Percentiles rank a stretch among this genome's conserved stretches.
These are phyloP conservation scores for Glomus cerebriforme DNA, from an alignment of 192 early-diverging fungal genomes.

Conservation along the genomic window DNA sequence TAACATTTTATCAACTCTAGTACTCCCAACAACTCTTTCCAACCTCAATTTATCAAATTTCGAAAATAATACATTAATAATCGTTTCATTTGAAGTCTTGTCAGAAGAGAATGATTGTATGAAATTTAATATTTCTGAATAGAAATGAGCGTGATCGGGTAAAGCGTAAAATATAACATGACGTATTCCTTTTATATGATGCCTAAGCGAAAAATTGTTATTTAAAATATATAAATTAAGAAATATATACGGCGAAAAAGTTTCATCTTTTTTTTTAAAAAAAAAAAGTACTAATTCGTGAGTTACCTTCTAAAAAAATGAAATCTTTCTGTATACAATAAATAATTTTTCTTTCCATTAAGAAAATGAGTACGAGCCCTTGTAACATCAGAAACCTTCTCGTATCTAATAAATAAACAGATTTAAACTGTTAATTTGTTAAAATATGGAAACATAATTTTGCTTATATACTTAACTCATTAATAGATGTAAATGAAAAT, in stretches of 20 bases:
- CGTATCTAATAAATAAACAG: conserved; percentile 61
- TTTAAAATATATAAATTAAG: conserved; percentile 8
- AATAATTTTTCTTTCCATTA: conserved; percentile 72
- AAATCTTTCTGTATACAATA: conserved; percentile 93
- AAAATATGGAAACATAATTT: not conserved
- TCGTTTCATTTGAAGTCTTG: conserved; percentile 44
- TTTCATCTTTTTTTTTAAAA: not conserved
- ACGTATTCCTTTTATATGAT: conserved; percentile 78
- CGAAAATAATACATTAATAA: conserved; percentile 69
- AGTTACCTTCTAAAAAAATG: conserved; percentile 86
- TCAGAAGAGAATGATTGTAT: conserved; percentile 54
- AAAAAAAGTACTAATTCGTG: not conserved
- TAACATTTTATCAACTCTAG: not conserved
- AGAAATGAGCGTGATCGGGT: conserved; percentile 84
- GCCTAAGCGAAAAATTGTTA: conserved; percentile 44
- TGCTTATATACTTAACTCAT: conserved; percentile 61
- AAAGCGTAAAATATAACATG: conserved; percentile 90
- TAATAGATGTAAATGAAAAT: conserved; percentile 77
- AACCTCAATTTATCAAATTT: conserved; percentile 85
- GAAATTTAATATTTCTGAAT: conserved; percentile 86
- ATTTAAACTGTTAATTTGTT: not conserved
- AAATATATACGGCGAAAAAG: not conserved
- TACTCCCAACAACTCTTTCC: conserved; percentile 87
- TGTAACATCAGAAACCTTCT: conserved; percentile 74
- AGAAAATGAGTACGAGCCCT: conserved; percentile 78